A percentile compares a stretch with the other conserved stretches of the same genome.
phyloP scores from a whole-genome alignment of 148 eudicot genomes.

The Polygonum aviculare region DNA sequence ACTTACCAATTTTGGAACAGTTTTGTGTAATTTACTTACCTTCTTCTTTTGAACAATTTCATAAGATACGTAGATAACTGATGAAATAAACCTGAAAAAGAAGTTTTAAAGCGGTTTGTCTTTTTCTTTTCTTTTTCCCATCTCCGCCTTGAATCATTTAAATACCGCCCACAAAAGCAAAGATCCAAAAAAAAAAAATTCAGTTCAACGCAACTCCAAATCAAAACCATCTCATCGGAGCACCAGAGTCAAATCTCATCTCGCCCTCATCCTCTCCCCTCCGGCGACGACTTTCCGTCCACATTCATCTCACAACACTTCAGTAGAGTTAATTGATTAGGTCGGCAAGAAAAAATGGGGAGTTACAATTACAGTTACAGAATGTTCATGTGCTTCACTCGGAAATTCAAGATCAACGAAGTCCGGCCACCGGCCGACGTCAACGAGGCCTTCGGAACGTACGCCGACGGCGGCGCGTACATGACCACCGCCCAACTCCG shows the following conservation, averaged over 20 bases:
- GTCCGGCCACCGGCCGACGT: slow-evolving; percentile 46
- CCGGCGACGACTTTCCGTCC: background rate
- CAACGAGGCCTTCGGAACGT: slow-evolving; percentile 26
- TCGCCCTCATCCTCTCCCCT: background rate
- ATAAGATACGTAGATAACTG: background rate
- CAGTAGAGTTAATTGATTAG: background rate
- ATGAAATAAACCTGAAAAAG: background rate
- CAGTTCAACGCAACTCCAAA: slow-evolving; percentile 27
- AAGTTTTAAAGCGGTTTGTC: background rate
- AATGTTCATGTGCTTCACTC: slow-evolving; percentile 42
- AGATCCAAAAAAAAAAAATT: slow-evolving; percentile 39
- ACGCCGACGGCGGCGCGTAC: slow-evolving; percentile 16
- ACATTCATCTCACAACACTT: background rate
- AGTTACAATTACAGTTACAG: slow-evolving; percentile 37
- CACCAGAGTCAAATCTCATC: background rate
- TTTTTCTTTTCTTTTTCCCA: background rate
- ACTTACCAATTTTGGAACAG: background rate
- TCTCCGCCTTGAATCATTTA: background rate
- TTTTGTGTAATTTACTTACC: background rate
- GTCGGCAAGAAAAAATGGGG: background rate
- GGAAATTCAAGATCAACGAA: slow-evolving; percentile 47
- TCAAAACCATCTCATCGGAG: slow-evolving; percentile 1
- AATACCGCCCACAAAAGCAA: slow-evolving; percentile 12
- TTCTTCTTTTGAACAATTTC: background rate
- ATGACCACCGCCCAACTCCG: slow-evolving; percentile 31